Evolutionary conservation across 441 rosid genomes (phyloP).

Genomic region (Gossypium davidsonii): DNA sequence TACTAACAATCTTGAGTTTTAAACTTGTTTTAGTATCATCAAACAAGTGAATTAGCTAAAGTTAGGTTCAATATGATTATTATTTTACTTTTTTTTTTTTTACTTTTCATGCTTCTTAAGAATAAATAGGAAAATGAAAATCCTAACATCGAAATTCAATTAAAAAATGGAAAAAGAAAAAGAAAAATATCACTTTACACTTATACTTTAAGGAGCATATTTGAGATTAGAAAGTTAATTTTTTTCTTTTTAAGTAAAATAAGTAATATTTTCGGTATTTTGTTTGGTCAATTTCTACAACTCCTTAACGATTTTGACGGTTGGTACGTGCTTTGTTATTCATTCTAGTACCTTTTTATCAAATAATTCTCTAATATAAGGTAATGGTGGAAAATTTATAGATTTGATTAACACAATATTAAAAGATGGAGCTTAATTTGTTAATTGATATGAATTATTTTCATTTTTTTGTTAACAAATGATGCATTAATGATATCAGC

Average conservation of each 20-base stretch:
- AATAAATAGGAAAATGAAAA: not conserved
- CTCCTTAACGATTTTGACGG: not conserved
- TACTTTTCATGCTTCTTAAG: not conserved
- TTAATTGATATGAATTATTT: not conserved
- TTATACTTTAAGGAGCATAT: not conserved
- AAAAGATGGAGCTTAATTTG: not conserved
- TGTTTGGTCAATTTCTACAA: not conserved
- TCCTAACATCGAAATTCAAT: not conserved
- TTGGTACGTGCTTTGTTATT: not conserved
- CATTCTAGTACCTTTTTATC: not conserved
- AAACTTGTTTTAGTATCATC: not conserved
- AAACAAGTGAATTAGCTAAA: not conserved
- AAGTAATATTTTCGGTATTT: not conserved
- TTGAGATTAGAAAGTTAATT: not conserved
- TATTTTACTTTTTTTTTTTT: not conserved
- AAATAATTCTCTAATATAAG: not conserved
- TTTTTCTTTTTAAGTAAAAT: no score
- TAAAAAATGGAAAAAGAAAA: not conserved
- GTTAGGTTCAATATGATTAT: not conserved
- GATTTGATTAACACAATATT: not conserved
- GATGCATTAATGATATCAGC: no score
- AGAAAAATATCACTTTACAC: no score
- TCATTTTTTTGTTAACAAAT: not conserved
- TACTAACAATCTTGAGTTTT: conserved; percentile 5
- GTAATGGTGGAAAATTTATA: not conserved